A percentile compares a stretch with the other conserved stretches of the same genome.
These are phyloP conservation scores for Plantago lanceolata DNA, from an alignment of 305 asterid species.

Conservation along the genomic window DNA sequence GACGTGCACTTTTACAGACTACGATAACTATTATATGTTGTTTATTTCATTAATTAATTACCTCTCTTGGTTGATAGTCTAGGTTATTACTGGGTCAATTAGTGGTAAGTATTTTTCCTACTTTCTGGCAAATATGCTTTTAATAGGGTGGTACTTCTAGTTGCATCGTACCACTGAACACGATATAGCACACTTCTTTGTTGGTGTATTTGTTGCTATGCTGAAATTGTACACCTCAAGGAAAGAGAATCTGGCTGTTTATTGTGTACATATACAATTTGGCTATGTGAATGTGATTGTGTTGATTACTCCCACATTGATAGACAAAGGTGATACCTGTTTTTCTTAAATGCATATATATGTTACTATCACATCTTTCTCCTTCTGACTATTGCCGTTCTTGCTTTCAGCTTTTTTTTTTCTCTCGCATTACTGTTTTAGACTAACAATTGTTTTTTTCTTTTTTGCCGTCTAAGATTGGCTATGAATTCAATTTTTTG, in stretches of 20 bases:
- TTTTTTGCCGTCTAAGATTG: conserved; percentile 59
- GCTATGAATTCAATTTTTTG: conserved; percentile 80
- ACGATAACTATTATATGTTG: too few relatives aligned
- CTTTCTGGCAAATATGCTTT: too few relatives aligned
- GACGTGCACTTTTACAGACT: too few relatives aligned
- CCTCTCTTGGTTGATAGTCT: too few relatives aligned
- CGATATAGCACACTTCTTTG: not conserved
- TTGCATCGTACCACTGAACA: not conserved
- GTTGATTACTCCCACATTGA: not conserved
- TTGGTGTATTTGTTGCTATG: not conserved
- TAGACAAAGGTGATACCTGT: not conserved
- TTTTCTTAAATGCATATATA: conserved; percentile 8
- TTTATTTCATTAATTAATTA: too few relatives aligned
- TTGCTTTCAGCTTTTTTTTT: conserved; percentile 10
- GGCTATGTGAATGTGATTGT: not conserved
- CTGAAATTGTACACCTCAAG: not conserved
- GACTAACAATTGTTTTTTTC: conserved; percentile 22
- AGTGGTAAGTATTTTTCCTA: too few relatives aligned
- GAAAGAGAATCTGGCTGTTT: not conserved
- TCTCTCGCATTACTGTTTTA: conserved; percentile 1
- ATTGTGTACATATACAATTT: too few relatives aligned
- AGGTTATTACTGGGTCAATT: too few relatives aligned
- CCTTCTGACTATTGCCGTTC: not conserved
- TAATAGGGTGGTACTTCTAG: too few relatives aligned
- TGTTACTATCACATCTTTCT: conserved; percentile 7